phyloP scores from a whole-genome alignment of 208 protist genomes.

The Borovskyia barvae region DNA sequence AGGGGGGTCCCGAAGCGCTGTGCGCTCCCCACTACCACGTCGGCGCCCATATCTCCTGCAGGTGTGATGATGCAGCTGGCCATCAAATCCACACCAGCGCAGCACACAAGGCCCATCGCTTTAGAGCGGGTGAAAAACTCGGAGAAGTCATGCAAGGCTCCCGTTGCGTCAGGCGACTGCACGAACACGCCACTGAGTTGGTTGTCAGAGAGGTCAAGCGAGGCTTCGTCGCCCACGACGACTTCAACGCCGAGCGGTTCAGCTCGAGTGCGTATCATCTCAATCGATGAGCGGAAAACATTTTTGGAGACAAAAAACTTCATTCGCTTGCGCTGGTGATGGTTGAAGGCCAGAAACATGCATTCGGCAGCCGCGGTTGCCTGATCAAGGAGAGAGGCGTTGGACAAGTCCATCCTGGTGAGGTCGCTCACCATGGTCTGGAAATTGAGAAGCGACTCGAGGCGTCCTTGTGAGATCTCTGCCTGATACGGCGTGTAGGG shows the following conservation, averaged over 20 bases:
- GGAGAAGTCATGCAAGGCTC: conserved; percentile 84
- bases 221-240: conserved; percentile 69
- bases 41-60: conserved; percentile 93
- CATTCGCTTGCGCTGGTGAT: conserved; percentile 47
- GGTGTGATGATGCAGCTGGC: conserved; percentile 91
- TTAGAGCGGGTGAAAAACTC: conserved; percentile 62
- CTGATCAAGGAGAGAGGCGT: conserved; percentile 97
- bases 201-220: conserved; percentile 55
- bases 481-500: conserved; percentile 98
- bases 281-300: conserved; percentile 59
- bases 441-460: conserved; percentile 98
- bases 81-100: conserved; percentile 93
- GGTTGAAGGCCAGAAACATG: conserved; percentile 66
- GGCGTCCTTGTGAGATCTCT: conserved; percentile 95
- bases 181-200: conserved; percentile 87
- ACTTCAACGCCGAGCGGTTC: conserved; percentile 88
- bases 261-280: conserved; percentile 74
- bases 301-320: conserved; percentile 71
- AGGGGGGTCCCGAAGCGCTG: conserved; percentile 96
- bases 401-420: conserved; percentile 93
- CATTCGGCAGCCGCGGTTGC: conserved; percentile 67
- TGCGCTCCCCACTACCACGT: conserved; percentile 92
- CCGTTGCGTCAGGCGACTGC: conserved; percentile 94
- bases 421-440: conserved; percentile 97
- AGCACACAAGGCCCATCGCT: conserved; percentile 59